Percentiles rank a stretch among this genome's conserved stretches.
phyloP scores from a whole-genome alignment of 148 eudicot genomes.

The Vaccinium darrowii region DNA sequence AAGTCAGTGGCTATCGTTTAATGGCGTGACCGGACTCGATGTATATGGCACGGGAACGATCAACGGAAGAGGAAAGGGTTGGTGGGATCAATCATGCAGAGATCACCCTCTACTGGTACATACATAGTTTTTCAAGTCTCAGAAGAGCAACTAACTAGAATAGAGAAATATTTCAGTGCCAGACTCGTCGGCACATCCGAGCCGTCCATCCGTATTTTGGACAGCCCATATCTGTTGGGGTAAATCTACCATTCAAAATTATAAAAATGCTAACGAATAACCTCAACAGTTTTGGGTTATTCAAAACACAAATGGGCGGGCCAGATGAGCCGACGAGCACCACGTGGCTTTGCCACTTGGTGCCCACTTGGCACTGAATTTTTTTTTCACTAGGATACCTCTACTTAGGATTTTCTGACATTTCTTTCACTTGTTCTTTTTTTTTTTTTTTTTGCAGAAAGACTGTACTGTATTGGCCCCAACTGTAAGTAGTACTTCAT shows the following conservation, averaged over 20 bases:
- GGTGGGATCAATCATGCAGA: conserved; percentile 82
- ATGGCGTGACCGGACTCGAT: conserved; percentile 32
- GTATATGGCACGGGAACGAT: conserved; percentile 50
- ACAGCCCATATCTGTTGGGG: too few species aligned
- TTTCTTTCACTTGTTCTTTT: background rate
- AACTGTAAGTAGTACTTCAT: conserved; percentile 48
- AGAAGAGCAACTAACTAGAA: background rate
- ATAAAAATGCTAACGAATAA: too few species aligned
- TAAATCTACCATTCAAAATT: too few species aligned
- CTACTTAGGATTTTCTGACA: background rate
- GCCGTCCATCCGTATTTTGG: too few species aligned
- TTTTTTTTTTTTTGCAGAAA: conserved; percentile 28
- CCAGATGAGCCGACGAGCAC: too few species aligned
- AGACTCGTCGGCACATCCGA: too few species aligned
- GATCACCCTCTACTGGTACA: conserved; percentile 56
- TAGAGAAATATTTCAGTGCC: too few species aligned
- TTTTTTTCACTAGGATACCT: background rate
- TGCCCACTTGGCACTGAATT: too few species aligned
- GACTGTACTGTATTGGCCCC: conserved; percentile 65
- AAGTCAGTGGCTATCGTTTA: conserved; percentile 52
- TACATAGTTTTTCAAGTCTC: background rate
- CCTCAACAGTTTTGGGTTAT: too few species aligned
- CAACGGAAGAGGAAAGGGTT: conserved; percentile 53
- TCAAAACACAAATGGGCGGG: too few species aligned
- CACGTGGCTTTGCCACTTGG: too few species aligned